A percentile compares a stretch with the other conserved stretches of the same genome.
phyloP scores from a whole-genome alignment of 1,284 basidiomycete species.

The Pseudozyma thailandica region DNA sequence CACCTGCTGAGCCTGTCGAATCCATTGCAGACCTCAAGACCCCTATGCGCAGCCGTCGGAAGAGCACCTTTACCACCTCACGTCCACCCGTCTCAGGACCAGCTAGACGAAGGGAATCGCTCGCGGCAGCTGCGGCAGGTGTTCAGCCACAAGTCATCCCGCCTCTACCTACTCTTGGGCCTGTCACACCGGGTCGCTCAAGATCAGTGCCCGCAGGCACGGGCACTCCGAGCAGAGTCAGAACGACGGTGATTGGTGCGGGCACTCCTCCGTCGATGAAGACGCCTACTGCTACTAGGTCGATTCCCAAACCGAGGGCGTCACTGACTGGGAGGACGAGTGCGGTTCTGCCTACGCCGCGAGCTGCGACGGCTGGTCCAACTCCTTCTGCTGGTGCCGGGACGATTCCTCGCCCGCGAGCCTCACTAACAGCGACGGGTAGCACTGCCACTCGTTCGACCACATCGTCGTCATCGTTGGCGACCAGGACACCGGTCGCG shows the following conservation, averaged over 20 bases:
- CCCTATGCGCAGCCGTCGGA: conserved; percentile 37
- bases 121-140: conserved; percentile 19
- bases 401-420: conserved; percentile 17
- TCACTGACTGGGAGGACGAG: conserved; percentile 20
- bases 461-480: neutral
- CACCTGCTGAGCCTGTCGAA: neutral
- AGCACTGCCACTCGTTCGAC: neutral
- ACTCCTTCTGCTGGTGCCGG: neutral
- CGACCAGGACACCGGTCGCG: conserved; percentile 1
- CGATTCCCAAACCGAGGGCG: conserved; percentile 17
- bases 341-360: conserved; percentile 11
- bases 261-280: conserved; percentile 18
- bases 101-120: conserved; percentile 28
- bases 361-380: conserved; percentile 6
- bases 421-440: conserved; percentile 14
- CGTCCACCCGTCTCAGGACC: conserved; percentile 41
- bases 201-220: conserved; percentile 4
- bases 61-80: conserved; percentile 37
- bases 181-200: conserved; percentile 19
- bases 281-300: conserved; percentile 21
- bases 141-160: conserved; percentile 27
- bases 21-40: conserved; percentile 18
- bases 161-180: conserved; percentile 23
- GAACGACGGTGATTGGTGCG: neutral
- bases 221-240: neutral